These are phyloP conservation scores for Nitzschia palea DNA, from an alignment of 108 stramenopile genomes.

Conservation along the genomic window DNA sequence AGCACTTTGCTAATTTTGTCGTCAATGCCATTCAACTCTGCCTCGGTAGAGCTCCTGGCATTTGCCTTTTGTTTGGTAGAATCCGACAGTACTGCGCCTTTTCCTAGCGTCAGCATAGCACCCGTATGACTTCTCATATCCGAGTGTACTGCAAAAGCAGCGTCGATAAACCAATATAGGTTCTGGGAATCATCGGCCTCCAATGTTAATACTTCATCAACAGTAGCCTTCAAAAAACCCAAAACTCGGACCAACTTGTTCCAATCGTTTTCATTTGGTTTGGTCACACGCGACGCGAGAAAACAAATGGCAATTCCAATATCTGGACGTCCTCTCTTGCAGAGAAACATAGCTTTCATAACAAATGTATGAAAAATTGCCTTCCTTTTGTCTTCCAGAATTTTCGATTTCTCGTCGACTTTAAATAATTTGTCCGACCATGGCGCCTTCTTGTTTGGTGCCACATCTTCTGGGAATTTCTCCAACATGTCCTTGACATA, in stretches of 20 bases:
- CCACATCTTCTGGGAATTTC: not conserved
- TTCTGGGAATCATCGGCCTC: not conserved
- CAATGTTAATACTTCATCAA: not conserved
- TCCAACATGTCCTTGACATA: conserved; percentile 22
- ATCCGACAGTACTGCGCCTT: not conserved
- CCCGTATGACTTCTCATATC: conserved; percentile 37
- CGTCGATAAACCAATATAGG: conserved; percentile 8
- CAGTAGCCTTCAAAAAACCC: not conserved
- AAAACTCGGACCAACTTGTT: not conserved
- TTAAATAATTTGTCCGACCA: conserved; percentile 10
- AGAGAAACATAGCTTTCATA: no score
- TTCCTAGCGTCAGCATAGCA: conserved; percentile 9
- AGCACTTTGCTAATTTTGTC: conserved; percentile 38
- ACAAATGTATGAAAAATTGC: no score
- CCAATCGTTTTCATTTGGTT: conserved; percentile 28
- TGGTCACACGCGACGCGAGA: conserved; percentile 44
- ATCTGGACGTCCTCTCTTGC: no score
- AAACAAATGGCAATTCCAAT: no score
- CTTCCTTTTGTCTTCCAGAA: not conserved
- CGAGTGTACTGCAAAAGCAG: conserved; percentile 8
- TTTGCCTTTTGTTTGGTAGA: conserved; percentile 6
- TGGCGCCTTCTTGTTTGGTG: not conserved
- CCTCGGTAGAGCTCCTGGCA: conserved; percentile 42
- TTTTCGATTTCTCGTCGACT: not conserved
- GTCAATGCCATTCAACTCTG: conserved; percentile 44